These are phyloP conservation scores for Coemansia erecta DNA, from an alignment of 192 early-diverging fungal species.

Conservation along the genomic window DNA sequence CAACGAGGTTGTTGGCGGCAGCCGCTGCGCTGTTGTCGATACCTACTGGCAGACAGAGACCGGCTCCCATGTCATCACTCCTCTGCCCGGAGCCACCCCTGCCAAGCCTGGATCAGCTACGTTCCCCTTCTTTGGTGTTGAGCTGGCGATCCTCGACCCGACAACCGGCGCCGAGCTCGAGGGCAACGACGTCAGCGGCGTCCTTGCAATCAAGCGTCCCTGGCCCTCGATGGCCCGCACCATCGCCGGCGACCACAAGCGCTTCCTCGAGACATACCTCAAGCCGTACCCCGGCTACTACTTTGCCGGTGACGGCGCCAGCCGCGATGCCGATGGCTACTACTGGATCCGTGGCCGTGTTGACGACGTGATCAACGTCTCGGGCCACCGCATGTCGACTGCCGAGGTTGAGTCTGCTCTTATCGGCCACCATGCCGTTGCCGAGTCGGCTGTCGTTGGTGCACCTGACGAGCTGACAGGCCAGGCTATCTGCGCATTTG, in stretches of 20 bases:
- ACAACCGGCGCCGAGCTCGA: constrained; percentile 77
- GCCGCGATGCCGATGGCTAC: constrained; percentile 90
- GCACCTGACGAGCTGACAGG: constrained; percentile 86
- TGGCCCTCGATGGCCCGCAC: constrained; percentile 94
- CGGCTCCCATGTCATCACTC: constrained; percentile 87
- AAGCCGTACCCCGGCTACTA: constrained; percentile 88
- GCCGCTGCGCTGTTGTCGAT: constrained; percentile 90
- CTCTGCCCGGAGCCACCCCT: constrained; percentile 82
- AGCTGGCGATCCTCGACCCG: constrained; percentile 81
- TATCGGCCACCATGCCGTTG: constrained; percentile 73
- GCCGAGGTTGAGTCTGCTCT: constrained; percentile 94
- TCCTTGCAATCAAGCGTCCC: constrained; percentile 79
- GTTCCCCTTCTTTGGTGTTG: constrained; percentile 95
- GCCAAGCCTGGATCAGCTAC: constrained; percentile 96
- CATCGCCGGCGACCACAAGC: constrained; percentile 85
- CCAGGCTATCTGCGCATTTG: constrained; percentile 86
- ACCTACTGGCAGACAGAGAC: constrained; percentile 97
- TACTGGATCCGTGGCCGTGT: constrained; percentile 95
- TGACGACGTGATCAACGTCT: constrained; percentile 93
- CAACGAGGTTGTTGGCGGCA: constrained; percentile 83
- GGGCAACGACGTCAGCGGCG: constrained; percentile 88
- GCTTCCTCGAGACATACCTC: constrained; percentile 93
- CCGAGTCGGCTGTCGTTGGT: constrained; percentile 90
- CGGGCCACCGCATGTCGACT: constrained; percentile 90
- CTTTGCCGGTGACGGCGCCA: constrained; percentile 95